Evolutionary conservation across 345 rosid species (phyloP), one percentile per base, ranked within the genome.

Genomic region (Euphorbia lathyris): DNA sequence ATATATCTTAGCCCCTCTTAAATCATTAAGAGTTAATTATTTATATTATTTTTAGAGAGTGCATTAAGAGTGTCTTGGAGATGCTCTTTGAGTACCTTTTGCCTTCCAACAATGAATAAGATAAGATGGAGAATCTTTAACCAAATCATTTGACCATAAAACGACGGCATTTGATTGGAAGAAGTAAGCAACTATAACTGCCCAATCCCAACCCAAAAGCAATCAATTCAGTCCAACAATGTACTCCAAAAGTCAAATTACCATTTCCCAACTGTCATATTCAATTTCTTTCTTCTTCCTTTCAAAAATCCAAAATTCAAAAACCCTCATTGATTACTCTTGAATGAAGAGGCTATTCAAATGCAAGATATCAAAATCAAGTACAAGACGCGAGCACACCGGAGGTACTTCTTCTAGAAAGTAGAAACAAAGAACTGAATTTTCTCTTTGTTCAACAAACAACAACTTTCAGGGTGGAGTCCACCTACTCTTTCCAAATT

Each of bases 131-230:
- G 38, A 27, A 20, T 47, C 36, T 69, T 43, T 19, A n/a, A 1
- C 45, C 32, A 22, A 59, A 59, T 45, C 56, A 66, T 47, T 69
- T 47, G 58, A 59, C 45, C 43, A 59, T 20, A 58, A 63, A 60
- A 58, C 9, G 22, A 29, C 29, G 66, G 36, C 7, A 30, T 47
- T 34, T 61, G 36, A 48, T 47, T 69, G 57, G 73, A 58, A 32
- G 56, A 59, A 45, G 66, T 1, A 60, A 60, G 57, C 60, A 70
- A 43, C 53, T 27, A 14, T 11, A 47, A 32, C 51, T 23, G 38
- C n/a, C 9, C 22, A 34, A 16, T 56, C 17, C 9, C 22, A 34
- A 16, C 58, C 17, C 3, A 34, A 60, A 48, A 61, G 20, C 22
- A 26, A 25, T 48, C 27, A 32, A 42, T 29, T 9, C 26, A 14